Percentiles rank a stretch among this genome's conserved stretches.
Conservation (phyloP, 1,284 basidiomycete genomes). For the Heterobasidion annosum region DNA sequence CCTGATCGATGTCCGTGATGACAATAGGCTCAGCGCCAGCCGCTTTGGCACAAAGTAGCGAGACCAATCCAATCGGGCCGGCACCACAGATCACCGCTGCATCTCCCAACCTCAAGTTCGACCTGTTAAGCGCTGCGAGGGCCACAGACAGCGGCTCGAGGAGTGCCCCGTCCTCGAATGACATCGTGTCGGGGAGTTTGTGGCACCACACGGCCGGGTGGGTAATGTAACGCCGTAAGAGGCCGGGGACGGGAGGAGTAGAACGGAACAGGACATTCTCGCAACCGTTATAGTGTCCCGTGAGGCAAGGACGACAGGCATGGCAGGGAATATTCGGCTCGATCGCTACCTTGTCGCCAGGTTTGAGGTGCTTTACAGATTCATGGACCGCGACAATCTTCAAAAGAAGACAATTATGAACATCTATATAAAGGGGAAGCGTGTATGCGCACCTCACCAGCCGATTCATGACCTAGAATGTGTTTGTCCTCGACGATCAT, state of each 20-base stretch:
- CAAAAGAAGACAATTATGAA: background rate
- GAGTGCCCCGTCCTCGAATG: slow-evolving; percentile 55
- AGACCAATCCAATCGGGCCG: slow-evolving; percentile 81
- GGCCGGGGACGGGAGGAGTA: slow-evolving; percentile 55
- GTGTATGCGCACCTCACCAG: slow-evolving; percentile 36
- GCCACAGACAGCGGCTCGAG: slow-evolving; percentile 58
- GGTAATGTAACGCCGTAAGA: slow-evolving; percentile 10
- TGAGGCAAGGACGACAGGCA: slow-evolving; percentile 47
- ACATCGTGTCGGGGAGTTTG: slow-evolving; percentile 44
- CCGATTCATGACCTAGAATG: slow-evolving; percentile 46
- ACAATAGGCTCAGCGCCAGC: slow-evolving; percentile 73
- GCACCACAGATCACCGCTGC: slow-evolving; percentile 58
- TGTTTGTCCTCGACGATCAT: slow-evolving; percentile 49
- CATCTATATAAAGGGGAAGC: background rate
- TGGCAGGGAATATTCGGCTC: slow-evolving; percentile 58
- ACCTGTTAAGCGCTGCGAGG: slow-evolving; percentile 52
- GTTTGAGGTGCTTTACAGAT: slow-evolving; percentile 7
- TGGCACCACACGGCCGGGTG: slow-evolving; percentile 61
- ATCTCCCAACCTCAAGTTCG: slow-evolving; percentile 52
- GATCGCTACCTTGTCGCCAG: slow-evolving; percentile 56
- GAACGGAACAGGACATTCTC: slow-evolving; percentile 59
- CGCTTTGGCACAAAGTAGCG: slow-evolving; percentile 72
- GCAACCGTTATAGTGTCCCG: slow-evolving; percentile 47
- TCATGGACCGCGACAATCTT: slow-evolving; percentile 8
- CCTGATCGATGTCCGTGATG: slow-evolving; percentile 75